These are phyloP conservation scores for Carex myosuroides DNA, from an alignment of 176 grass and related monocot genomes.

Conservation along the genomic window DNA sequence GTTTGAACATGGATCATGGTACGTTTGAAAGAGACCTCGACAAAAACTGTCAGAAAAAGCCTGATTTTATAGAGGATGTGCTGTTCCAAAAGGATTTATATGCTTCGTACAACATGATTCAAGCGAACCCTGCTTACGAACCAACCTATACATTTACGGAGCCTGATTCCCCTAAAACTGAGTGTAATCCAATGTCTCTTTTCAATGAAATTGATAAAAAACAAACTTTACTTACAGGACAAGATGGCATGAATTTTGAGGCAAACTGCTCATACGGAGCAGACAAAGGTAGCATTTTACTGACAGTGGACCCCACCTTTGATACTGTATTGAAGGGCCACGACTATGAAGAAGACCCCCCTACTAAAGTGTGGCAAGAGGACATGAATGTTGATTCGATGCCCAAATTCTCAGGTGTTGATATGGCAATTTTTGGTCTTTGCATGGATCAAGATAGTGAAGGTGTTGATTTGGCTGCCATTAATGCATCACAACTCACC, in stretches of 20 bases:
- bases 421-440: background rate
- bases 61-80: conserved; percentile 7
- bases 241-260: background rate
- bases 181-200: background rate
- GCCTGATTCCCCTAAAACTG: background rate
- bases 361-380: background rate
- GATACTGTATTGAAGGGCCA: background rate
- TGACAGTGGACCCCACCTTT: background rate
- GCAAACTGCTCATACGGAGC: background rate
- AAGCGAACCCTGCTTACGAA: background rate
- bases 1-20: background rate
- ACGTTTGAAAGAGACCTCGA: background rate
- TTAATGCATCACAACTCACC: background rate
- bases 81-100: background rate
- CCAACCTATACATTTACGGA: background rate
- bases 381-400: background rate
- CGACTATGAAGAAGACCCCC: background rate
- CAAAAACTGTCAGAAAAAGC: background rate
- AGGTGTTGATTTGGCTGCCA: background rate
- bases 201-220: background rate
- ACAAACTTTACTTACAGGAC: background rate
- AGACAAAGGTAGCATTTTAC: background rate
- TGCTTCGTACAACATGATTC: background rate
- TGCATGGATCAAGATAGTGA: background rate
- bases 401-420: background rate